Evolutionary conservation across 2,329 filamentous ascomycete genomes (phyloP).

Genomic region (Cryphonectria carpinicola): DNA sequence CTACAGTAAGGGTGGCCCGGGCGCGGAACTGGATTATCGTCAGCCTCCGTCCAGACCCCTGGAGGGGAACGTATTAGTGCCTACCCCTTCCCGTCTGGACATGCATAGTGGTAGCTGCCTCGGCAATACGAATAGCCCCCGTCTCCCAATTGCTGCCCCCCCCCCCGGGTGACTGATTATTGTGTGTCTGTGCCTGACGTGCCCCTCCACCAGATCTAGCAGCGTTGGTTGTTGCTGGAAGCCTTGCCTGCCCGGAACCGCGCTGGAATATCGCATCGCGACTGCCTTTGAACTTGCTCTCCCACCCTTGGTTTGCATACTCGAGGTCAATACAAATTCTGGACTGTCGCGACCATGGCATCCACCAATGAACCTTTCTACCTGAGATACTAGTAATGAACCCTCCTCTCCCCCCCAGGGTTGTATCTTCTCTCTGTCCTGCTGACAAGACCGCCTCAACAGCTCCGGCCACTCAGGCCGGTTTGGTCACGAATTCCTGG

Average conservation of each 20-base stretch:
- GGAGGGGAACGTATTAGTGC: neutral
- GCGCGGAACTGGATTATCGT: slow-evolving; percentile 27
- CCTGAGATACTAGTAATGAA: slow-evolving; percentile 89
- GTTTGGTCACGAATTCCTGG: slow-evolving; percentile 97
- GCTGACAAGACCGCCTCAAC: slow-evolving; percentile 29
- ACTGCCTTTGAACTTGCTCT: neutral
- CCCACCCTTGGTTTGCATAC: neutral
- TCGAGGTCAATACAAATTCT: neutral
- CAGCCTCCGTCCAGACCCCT: slow-evolving; percentile 12
- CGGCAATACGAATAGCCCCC: neutral
- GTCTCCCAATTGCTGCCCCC: neutral
- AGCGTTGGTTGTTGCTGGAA: neutral
- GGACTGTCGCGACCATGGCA: slow-evolving; percentile 55
- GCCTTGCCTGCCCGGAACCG: slow-evolving; percentile 3
- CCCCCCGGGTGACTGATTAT: neutral
- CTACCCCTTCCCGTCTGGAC: neutral
- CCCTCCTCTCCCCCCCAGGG: neutral
- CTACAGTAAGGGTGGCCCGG: neutral
- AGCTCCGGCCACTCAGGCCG: slow-evolving; percentile 97
- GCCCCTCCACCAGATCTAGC: slow-evolving; percentile 2
- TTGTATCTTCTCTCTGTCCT: neutral
- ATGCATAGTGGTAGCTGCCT: neutral
- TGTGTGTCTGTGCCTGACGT: neutral
- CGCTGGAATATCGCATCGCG: neutral
- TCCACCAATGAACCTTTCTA: slow-evolving; percentile 84